These are phyloP conservation scores for Trichosanthes cucumerina DNA, from an alignment of 306 rosid species.

Conservation along the genomic window DNA sequence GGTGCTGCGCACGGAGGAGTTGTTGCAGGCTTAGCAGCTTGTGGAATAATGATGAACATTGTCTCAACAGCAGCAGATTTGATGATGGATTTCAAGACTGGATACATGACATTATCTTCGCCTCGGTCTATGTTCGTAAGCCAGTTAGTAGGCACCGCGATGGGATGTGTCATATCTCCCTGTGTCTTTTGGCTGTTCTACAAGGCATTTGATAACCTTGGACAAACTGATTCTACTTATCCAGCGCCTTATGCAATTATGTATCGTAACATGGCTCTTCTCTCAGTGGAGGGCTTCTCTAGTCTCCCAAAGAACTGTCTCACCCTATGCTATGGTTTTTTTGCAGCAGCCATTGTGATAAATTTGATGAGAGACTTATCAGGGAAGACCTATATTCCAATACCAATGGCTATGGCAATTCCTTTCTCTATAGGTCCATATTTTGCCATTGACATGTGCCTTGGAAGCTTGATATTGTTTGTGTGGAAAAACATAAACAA, in stretches of 20 bases:
- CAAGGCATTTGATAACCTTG: constrained; percentile 70
- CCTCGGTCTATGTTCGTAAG: constrained; percentile 85
- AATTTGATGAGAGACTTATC: constrained; percentile 59
- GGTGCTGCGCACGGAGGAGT: constrained; percentile 66
- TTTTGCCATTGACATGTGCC: constrained; percentile 15
- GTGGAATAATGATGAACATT: constrained; percentile 86
- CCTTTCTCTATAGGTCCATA: constrained; percentile 14
- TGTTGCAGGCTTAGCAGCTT: constrained; percentile 70
- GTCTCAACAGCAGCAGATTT: constrained; percentile 87
- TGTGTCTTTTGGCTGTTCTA: constrained; percentile 92
- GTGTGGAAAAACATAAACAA: constrained; percentile 12
- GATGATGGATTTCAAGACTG: constrained; percentile 98
- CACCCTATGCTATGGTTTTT: constrained; percentile 56
- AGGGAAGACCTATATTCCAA: constrained; percentile 60
- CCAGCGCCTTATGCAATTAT: constrained; percentile 82
- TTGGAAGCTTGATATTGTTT: constrained; percentile 12
- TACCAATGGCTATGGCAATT: constrained; percentile 76
- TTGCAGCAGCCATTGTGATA: constrained; percentile 52
- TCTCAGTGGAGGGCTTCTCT: constrained; percentile 76
- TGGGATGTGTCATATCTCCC: constrained; percentile 92
- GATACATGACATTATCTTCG: constrained; percentile 86
- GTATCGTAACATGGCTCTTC: constrained; percentile 80
- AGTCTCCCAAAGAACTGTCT: constrained; percentile 81
- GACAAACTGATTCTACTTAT: constrained; percentile 65
- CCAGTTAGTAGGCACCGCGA: constrained; percentile 77